Base-by-base conservation (phyloP, 441 rosid genomes). In the Mallotus repandus region DNA sequence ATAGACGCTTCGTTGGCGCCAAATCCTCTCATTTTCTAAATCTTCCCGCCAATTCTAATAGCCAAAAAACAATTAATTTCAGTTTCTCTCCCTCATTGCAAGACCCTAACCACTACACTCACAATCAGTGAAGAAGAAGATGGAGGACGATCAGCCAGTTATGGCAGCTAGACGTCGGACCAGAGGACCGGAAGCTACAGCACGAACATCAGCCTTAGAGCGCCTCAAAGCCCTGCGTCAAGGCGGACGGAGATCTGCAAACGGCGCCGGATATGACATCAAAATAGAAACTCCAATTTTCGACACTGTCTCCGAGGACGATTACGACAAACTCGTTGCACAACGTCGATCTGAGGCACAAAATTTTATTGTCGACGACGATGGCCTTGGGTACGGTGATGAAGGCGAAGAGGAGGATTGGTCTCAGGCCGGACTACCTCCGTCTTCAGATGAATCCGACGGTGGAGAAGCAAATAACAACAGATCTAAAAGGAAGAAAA, bases 341-440 rank as follows among this genome's bases (percentile, higher is more conserved):
- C 87, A 85, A 61, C 93, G 97, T 65, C 87, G 91, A 0, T 87
- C 90, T 74, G 98, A 93, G 79, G 92, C 84, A 25, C 88, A 80
- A 45, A 88, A 88, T 12, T 95, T 95, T 74, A 90, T 95, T 19
- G 92, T 89, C 35, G 88, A 89, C 43, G 99, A 95, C 61, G 89
- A 85, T 7, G 94, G 85, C 59, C 82, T 91, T 1, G 99, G 99
- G 9, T 95, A 95, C 46, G 80, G 80, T 45, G 98, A 93, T 70
- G 93, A 89, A 54, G 99, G 97, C 7, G 88, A 88, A 53, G 99
- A 95, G 70, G 99, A 93, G 85, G 99, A 95, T 64, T 95, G 96
- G 95, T 76, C 91, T 22, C 80, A 69, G 18, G 81, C 92, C 6
- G 87, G 86, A 7, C 69, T 87, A 38, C 82, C 85, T 70, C 82